Conservation (phyloP, 257 asterid genomes). For the Jacaranda copaia region DNA sequence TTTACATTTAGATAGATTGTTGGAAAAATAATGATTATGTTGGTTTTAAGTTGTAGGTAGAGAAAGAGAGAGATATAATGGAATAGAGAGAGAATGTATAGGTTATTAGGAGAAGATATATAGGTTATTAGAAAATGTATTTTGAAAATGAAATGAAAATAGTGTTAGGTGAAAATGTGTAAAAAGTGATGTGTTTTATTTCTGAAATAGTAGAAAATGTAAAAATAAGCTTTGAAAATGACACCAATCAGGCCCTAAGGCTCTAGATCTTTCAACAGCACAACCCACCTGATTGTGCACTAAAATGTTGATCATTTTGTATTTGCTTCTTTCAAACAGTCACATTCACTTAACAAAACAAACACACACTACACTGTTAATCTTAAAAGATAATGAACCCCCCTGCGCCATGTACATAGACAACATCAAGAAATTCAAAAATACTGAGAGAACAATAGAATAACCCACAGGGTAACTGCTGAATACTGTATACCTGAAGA, state of each 20-base stretch:
- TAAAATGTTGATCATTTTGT: slow-evolving; percentile 3
- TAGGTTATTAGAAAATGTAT: too few species aligned
- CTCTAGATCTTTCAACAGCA: slow-evolving; percentile 24
- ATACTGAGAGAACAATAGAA: slow-evolving; percentile 11
- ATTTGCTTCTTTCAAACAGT: slow-evolving; percentile 12
- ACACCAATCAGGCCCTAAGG: not conserved
- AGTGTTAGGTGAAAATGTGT: too few species aligned
- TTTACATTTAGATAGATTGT: too few species aligned
- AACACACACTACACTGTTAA: not conserved
- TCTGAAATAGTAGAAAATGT: too few species aligned
- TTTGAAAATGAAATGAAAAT: too few species aligned
- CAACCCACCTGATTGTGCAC: not conserved
- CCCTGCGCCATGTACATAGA: not conserved
- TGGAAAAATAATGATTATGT: too few species aligned
- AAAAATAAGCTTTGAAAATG: too few species aligned
- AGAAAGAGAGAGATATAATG: too few species aligned
- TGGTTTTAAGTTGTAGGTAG: too few species aligned
- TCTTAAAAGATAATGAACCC: slow-evolving; percentile 3
- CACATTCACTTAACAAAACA: slow-evolving; percentile 14
- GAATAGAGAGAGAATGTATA: too few species aligned
- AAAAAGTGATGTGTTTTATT: too few species aligned
- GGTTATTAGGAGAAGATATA: too few species aligned
- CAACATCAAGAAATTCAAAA: not conserved
- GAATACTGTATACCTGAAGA: slow-evolving; percentile 64
- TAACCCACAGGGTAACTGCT: slow-evolving; percentile 15